Evolutionary conservation across 441 rosid genomes (phyloP).

Genomic region (Metrosideros polymorpha): DNA sequence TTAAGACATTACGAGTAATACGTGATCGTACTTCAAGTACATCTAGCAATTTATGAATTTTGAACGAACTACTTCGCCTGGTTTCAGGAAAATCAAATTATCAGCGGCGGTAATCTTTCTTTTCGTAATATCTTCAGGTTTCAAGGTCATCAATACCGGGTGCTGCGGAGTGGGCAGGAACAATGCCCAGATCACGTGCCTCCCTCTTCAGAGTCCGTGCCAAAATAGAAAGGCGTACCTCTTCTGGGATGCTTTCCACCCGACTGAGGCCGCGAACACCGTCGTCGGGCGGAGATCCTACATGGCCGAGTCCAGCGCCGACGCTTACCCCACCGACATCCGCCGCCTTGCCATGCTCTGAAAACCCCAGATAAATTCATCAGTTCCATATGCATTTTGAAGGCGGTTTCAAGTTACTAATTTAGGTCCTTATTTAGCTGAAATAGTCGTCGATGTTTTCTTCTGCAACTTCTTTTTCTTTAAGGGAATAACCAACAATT

Average conservation of each 20-base stretch:
- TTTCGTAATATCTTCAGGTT: not conserved
- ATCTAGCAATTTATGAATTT: not conserved
- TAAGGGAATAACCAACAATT: not conserved
- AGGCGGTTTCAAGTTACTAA: not conserved
- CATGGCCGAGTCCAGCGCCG: not conserved
- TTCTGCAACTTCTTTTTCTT: not conserved
- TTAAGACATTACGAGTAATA: not conserved
- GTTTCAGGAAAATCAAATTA: not conserved
- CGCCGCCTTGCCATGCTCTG: not conserved
- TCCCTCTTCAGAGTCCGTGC: slow-evolving; percentile 1
- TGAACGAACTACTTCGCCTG: not conserved
- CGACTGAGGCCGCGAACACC: not conserved
- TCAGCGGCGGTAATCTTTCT: not conserved
- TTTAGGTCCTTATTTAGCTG: not conserved
- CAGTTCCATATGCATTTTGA: not conserved
- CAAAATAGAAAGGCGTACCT: not conserved
- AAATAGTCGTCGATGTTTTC: not conserved
- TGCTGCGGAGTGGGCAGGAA: slow-evolving; percentile 6
- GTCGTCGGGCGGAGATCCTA: not conserved
- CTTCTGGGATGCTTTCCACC: slow-evolving; percentile 9
- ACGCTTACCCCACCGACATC: not conserved
- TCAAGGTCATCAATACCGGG: not conserved
- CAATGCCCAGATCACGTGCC: slow-evolving; percentile 4
- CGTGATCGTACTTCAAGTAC: not conserved
- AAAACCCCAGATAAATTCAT: not conserved